These are phyloP conservation scores for Russula emetica DNA, from an alignment of 768 basidiomycete species.

Conservation along the genomic window DNA sequence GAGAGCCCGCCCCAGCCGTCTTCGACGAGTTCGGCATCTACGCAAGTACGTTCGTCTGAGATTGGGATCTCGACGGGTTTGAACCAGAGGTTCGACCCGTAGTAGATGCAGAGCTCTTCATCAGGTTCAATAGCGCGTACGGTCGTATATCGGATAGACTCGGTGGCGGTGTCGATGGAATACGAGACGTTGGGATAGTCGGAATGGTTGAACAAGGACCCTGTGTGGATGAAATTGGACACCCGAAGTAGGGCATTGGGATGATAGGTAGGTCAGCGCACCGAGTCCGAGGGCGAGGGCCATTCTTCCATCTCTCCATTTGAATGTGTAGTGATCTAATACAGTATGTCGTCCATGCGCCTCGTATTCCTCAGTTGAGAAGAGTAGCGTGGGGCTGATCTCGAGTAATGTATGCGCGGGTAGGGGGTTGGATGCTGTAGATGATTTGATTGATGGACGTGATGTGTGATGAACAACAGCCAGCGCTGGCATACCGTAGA, in stretches of 20 bases:
- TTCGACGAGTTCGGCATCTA: slow-evolving; percentile 29
- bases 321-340: slow-evolving; percentile 73
- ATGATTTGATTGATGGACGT: background rate
- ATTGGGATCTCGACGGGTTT: slow-evolving; percentile 37
- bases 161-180: slow-evolving; percentile 46
- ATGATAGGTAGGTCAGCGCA: background rate
- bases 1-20: slow-evolving; percentile 49
- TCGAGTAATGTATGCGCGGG: slow-evolving; percentile 68
- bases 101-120: slow-evolving; percentile 79
- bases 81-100: slow-evolving; percentile 67
- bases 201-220: slow-evolving; percentile 81
- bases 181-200: slow-evolving; percentile 67
- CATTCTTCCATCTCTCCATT: slow-evolving; percentile 69
- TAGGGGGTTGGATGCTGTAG: slow-evolving; percentile 49
- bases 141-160: slow-evolving; percentile 62
- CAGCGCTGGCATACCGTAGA: slow-evolving; percentile 48
- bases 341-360: slow-evolving; percentile 57
- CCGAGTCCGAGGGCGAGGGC: slow-evolving; percentile 50
- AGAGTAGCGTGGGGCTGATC: slow-evolving; percentile 79
- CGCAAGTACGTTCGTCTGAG: background rate
- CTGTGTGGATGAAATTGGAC: slow-evolving; percentile 36
- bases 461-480: background rate
- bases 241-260: background rate
- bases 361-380: slow-evolving; percentile 66
- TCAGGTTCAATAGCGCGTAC: slow-evolving; percentile 47